Evolutionary conservation across 2,329 filamentous ascomycete species (phyloP).

Genomic region (Paecilomyces variotii): DNA sequence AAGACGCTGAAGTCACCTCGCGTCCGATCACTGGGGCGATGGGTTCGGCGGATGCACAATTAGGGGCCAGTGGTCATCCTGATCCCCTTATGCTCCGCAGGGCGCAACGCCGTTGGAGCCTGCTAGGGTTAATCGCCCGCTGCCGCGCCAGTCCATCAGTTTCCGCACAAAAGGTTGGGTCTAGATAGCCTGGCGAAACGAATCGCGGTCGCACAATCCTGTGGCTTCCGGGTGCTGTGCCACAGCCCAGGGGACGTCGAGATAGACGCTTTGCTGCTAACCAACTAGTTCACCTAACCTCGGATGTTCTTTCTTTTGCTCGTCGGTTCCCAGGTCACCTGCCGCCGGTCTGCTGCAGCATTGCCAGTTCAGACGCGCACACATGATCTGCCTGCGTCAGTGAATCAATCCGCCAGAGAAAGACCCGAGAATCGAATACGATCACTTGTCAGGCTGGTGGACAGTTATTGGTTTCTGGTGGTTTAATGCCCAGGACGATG

Average conservation of each 20-base stretch:
- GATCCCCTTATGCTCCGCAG: background rate
- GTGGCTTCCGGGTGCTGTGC: background rate
- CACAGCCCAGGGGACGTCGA: background rate
- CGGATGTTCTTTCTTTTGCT: background rate
- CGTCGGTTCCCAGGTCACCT: background rate
- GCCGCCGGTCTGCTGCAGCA: background rate
- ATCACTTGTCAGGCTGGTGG: background rate
- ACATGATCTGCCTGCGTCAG: background rate
- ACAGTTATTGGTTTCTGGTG: background rate
- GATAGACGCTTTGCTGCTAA: background rate
- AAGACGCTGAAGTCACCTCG: background rate
- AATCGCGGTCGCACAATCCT: background rate
- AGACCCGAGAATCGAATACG: background rate
- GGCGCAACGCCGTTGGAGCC: background rate
- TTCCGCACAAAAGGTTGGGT: background rate
- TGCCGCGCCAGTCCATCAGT: background rate
- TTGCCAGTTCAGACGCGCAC: background rate
- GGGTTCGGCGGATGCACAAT: background rate
- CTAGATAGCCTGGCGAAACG: background rate
- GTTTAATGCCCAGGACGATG: background rate
- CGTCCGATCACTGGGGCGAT: background rate
- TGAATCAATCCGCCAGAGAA: background rate
- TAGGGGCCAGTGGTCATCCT: background rate
- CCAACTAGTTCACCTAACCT: background rate
- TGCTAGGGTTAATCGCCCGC: background rate